A percentile compares a stretch with the other conserved stretches of the same genome.
Evolutionary conservation across 371 early-diverging fungal species (phyloP).

Genomic region (Dinochytrium kinnereticum): DNA sequence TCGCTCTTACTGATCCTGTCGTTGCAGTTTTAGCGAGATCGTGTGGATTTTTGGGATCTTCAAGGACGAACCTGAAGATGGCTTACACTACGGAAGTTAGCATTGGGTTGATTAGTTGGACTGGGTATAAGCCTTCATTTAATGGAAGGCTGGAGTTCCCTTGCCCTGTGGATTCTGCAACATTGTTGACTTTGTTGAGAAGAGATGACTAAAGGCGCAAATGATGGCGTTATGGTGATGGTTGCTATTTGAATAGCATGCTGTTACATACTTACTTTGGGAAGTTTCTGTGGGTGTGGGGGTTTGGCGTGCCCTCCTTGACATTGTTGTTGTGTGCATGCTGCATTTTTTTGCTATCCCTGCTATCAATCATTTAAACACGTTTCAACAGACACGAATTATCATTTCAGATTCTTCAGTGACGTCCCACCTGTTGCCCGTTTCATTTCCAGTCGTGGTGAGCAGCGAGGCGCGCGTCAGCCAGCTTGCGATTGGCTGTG

Average conservation of each 20-base stretch:
- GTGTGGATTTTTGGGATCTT: background rate
- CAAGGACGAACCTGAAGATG: background rate
- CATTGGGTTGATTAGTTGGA: conserved; percentile 28
- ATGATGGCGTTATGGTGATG: no score
- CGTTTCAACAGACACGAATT: background rate
- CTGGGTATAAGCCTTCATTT: conserved; percentile 35
- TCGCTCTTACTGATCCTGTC: conserved; percentile 12
- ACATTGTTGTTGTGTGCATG: background rate
- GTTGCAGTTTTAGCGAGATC: background rate
- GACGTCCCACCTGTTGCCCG: no score
- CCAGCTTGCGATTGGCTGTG: no score
- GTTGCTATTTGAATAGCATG: no score
- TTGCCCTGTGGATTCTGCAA: conserved; percentile 14
- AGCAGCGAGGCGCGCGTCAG: no score
- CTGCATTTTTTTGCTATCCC: background rate
- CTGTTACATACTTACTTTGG: no score
- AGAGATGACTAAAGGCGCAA: background rate
- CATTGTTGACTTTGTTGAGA: background rate
- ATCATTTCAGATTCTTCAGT: no score
- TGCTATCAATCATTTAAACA: background rate
- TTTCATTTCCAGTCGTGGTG: background rate
- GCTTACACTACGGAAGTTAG: conserved; percentile 18
- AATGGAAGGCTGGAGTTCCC: conserved; percentile 15
- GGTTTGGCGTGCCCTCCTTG: background rate
- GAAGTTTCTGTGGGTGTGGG: background rate